Evolutionary conservation across 169 alveolate genomes (phyloP).

Genomic region (Eimeria mitis): DNA sequence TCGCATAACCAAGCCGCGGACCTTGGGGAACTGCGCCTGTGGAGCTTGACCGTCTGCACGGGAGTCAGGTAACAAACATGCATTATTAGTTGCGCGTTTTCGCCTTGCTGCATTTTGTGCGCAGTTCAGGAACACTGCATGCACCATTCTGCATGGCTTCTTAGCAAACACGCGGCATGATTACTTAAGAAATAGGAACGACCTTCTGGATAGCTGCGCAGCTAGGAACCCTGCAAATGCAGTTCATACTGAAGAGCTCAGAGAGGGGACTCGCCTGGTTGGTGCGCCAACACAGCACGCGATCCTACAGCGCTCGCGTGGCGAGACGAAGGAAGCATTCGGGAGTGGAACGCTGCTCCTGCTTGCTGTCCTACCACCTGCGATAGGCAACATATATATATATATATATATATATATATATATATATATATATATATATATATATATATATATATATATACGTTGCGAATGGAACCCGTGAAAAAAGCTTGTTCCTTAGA

Average conservation of each 20-base stretch:
- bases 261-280: neutral
- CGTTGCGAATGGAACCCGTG: neutral
- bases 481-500: neutral
- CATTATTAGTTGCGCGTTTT: too few relatives aligned
- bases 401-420: neutral
- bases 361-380: slow-evolving; percentile 62
- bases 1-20: slow-evolving; percentile 64
- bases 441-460: neutral
- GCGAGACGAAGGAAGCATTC: neutral
- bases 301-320: slow-evolving; percentile 15
- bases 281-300: slow-evolving; percentile 1
- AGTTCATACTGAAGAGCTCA: neutral
- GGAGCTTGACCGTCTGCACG: slow-evolving; percentile 7
- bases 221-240: neutral
- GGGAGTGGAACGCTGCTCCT: neutral
- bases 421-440: neutral
- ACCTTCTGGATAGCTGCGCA: neutral
- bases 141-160: neutral
- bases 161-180: neutral
- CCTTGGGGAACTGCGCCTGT: slow-evolving; percentile 55
- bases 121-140: neutral
- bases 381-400: neutral
- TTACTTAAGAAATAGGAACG: neutral
- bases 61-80: neutral
- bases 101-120: neutral